Evolutionary conservation across 2,329 filamentous ascomycete genomes (phyloP), one percentile per base, ranked within the genome.

Genomic region (Hypoxylon sp.): DNA sequence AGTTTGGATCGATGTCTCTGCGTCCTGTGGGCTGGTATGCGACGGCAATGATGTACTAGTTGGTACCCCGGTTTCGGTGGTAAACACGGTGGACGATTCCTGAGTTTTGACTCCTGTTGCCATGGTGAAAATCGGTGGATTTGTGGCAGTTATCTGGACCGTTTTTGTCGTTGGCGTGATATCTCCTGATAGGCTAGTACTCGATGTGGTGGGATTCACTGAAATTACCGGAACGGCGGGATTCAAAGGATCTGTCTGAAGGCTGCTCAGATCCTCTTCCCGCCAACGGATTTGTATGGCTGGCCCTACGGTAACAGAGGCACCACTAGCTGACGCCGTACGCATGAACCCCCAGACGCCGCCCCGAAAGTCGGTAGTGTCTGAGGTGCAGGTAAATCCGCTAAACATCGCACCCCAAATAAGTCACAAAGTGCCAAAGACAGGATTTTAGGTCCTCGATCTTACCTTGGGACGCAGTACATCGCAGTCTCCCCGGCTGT

Each of bases 261-360:
- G 70, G 9, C 67, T 55, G 11, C 65, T 69, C 34, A 81, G 65
- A 58, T 81, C 78, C 21, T 70, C 69, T 23, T 78, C 75, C 2
- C 74, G 74, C 73, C 77, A 81, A 27, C 79, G 77, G 60, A 80
- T 80, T 63, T 81, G 78, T 43, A 81, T 65, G 11, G 78, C 78
- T 34, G 79, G 78, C 11, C 77, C 78, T 9, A 78, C 67, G 9
- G 69, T 71, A 5, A 56, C 61, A 9, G 41, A 45, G 2, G 34
- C 46, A 8, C 51, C 43, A 5, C 16, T 55, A 12, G 29, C 48
- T 23, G 56, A 29, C 5, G 53, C 16, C 7, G 61, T 62, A 37
- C 46, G 53, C 21, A 11, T 46, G 39, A 77, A 76, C 5, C 78
- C 79, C 78, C 79, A 80, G 51, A 80, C 73, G 27, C 79, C 79